Evolutionary conservation across 176 grass and related monocot species (phyloP).

Genomic region (Triticum timopheevii): DNA sequence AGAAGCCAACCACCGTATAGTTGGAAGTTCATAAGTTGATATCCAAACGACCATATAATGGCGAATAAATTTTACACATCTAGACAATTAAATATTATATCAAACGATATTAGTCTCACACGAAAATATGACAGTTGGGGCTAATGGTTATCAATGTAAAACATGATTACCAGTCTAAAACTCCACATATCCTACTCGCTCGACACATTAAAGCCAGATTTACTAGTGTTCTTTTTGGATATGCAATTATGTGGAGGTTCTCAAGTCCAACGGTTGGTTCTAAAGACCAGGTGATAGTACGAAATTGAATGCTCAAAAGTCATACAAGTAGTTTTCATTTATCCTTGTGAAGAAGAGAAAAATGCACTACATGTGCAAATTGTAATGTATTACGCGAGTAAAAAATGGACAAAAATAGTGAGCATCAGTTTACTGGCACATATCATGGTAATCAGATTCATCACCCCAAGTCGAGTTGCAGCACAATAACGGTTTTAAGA

Average conservation of each 20-base stretch:
- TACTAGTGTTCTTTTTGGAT: neutral
- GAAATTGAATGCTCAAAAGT: neutral
- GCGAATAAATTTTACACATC: neutral
- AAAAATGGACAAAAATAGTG: neutral
- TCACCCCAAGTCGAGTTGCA: neutral
- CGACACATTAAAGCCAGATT: neutral
- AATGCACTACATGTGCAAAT: neutral
- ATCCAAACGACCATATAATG: neutral
- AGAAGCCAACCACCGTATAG: neutral
- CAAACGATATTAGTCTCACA: neutral
- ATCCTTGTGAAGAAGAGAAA: neutral
- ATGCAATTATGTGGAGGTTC: constrained; percentile 8
- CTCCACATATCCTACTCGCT: neutral
- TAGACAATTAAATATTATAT: neutral
- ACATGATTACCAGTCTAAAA: neutral
- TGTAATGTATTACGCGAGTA: neutral
- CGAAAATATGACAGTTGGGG: neutral
- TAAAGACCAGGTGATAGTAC: neutral
- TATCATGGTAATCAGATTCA: neutral
- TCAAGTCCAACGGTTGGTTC: neutral
- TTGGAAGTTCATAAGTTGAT: constrained; percentile 24
- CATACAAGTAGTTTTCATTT: neutral
- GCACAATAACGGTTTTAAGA: neutral
- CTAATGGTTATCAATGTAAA: neutral
- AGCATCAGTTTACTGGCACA: constrained; percentile 11